phyloP scores from a whole-genome alignment of 345 rosid genomes.

The Eucalyptus pumila region DNA sequence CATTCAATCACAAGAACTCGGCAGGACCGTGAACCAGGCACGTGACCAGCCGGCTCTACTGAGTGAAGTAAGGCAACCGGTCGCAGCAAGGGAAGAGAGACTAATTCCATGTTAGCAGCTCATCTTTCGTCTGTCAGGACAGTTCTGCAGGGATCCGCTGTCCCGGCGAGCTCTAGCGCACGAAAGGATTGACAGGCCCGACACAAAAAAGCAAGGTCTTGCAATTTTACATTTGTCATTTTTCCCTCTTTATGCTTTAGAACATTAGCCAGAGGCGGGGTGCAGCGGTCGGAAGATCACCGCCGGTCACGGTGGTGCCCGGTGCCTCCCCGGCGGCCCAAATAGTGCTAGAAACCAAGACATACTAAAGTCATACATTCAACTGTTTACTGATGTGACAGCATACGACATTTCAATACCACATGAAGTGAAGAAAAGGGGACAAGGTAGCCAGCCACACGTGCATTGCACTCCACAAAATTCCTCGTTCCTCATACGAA shows the following conservation, averaged over 20 bases:
- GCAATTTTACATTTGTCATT: background rate
- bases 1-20: background rate
- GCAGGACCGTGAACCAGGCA: background rate
- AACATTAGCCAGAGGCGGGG: background rate
- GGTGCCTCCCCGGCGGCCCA: background rate
- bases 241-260: background rate
- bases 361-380: background rate
- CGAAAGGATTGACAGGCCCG: background rate
- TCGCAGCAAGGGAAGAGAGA: background rate
- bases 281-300: background rate
- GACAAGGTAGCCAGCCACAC: background rate
- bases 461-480: background rate
- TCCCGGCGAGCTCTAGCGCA: too few relatives aligned
- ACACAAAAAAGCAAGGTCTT: background rate
- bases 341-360: background rate
- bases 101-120: background rate
- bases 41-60: background rate
- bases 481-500: background rate
- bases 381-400: background rate
- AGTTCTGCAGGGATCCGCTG: background rate
- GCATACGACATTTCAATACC: background rate
- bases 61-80: background rate
- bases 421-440: background rate
- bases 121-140: background rate
- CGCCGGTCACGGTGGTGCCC: background rate